A percentile compares a stretch with the other conserved stretches of the same genome.
Conservation (phyloP, 768 basidiomycete species). For the Cystofilobasidium ferigula region DNA sequence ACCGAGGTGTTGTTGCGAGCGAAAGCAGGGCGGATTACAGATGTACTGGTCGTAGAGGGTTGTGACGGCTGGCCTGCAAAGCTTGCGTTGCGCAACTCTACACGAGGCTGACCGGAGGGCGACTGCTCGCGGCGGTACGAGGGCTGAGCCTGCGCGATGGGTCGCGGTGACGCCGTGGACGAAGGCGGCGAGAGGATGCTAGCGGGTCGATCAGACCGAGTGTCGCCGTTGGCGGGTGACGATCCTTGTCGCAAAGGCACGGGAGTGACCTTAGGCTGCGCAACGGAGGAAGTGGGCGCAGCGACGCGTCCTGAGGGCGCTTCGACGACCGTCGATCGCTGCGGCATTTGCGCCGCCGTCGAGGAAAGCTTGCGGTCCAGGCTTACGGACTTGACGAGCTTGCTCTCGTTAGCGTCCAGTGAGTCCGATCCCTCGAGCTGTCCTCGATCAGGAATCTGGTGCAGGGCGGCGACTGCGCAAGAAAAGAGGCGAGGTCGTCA, state of each 20-base stretch:
- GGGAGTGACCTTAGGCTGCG: neutral
- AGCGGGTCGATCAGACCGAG: neutral
- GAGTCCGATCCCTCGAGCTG: constrained; percentile 39
- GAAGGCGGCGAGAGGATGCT: constrained; percentile 16
- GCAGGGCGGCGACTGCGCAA: neutral
- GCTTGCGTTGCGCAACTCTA: constrained; percentile 19
- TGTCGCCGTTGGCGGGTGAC: neutral
- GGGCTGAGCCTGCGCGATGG: constrained; percentile 33
- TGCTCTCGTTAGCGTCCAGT: constrained; percentile 76
- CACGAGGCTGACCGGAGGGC: constrained; percentile 35
- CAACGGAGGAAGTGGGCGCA: constrained; percentile 44
- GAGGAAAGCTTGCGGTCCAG: constrained; percentile 91
- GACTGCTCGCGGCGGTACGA: constrained; percentile 27
- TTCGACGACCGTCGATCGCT: constrained; percentile 89
- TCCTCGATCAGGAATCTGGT: neutral
- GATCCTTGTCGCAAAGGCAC: neutral
- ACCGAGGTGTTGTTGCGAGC: constrained; percentile 73
- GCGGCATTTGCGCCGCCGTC: constrained; percentile 70
- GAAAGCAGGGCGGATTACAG: constrained; percentile 55
- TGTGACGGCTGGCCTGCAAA: neutral
- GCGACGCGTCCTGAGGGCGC: constrained; percentile 81
- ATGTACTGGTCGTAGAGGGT: constrained; percentile 30
- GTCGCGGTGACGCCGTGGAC: constrained; percentile 3
- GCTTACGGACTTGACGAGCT: constrained; percentile 87
- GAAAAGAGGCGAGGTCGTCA: neutral